Evolutionary conservation across 139 green algal species (phyloP), one percentile per base, ranked within the genome.

Genomic region (Chlorella sp.): DNA sequence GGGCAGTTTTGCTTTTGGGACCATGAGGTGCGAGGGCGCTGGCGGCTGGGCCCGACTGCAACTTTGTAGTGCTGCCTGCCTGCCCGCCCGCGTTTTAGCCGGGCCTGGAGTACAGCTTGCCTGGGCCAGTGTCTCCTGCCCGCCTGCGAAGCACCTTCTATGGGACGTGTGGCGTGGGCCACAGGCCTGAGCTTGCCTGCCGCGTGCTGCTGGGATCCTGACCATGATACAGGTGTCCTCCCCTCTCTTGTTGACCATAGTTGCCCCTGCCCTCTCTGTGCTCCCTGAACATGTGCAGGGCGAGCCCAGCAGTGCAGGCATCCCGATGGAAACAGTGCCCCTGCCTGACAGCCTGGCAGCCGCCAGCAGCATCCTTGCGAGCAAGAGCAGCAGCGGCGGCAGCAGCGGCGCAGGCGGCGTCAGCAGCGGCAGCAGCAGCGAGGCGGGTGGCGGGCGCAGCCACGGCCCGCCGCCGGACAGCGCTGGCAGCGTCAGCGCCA

Each of bases 231-330:
- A n/a, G n/a, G n/a, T n/a, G n/a, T n/a, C n/a, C n/a, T n/a, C n/a
- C n/a, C n/a, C n/a, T n/a, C n/a, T n/a, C n/a, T n/a, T n/a, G n/a
- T n/a, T n/a, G n/a, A n/a, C n/a, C n/a, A n/a, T n/a, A n/a, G n/a
- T n/a, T n/a, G n/a, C n/a, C 48, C 48, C 48, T 57, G 7, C 48
- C 48, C 48, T 57, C 48, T 57, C 48, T 57, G 48, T 9, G 9
- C 9, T 57, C 9, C 48, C 5, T 57, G 48, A 5, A 57, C 48
- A 57, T 73, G 22, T 78, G 42, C 87, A 90, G 48, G 95, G 94
- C n/a, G 94, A 97, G 88, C 93, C 94, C 11, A 69, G 83, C 61
- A 84, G 60, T 37, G 77, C 91, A 18, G 91, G 88, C 61, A 91
- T 93, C 48, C 88, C 88, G 0, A 69, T 93, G 61, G 84, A 93